phyloP scores from a whole-genome alignment of 768 basidiomycete genomes.

The Lactarius tabidus region DNA sequence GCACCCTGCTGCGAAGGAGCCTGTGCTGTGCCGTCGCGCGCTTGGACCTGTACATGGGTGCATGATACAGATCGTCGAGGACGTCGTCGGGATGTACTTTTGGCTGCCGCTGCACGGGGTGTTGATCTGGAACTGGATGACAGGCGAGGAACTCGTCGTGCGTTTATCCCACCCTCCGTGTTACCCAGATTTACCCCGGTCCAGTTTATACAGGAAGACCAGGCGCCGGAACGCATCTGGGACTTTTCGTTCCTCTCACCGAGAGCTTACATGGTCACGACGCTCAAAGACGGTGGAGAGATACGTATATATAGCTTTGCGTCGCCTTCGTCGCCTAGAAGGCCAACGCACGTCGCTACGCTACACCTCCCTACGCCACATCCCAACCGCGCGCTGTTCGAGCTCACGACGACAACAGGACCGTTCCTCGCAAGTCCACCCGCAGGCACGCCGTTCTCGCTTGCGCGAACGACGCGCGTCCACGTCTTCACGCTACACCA shows the following conservation, averaged over 20 bases:
- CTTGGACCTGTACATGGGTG: constrained; percentile 31
- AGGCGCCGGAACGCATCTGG: constrained; percentile 32
- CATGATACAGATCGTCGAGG: constrained; percentile 50
- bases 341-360: constrained; percentile 25
- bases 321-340: constrained; percentile 7
- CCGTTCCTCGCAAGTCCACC: constrained; percentile 28
- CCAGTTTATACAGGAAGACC: constrained; percentile 33
- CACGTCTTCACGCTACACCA: constrained; percentile 32
- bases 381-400: constrained; percentile 16
- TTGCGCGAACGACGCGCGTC: constrained; percentile 27
- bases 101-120: constrained; percentile 35
- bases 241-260: constrained; percentile 48
- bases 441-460: constrained; percentile 25
- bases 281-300: constrained; percentile 32
- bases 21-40: constrained; percentile 30
- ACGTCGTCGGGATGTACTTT: constrained; percentile 49
- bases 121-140: constrained; percentile 53
- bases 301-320: constrained; percentile 44
- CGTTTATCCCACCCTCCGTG: constrained; percentile 24
- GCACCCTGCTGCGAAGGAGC: constrained; percentile 41
- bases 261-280: constrained; percentile 43
- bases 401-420: constrained; percentile 30
- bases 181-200: too few relatives aligned
- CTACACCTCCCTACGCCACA: constrained; percentile 29
- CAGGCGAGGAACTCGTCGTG: constrained; percentile 41